Conservation (phyloP, 805 yeast species). For the Hanseniaspora clermontiae region DNA sequence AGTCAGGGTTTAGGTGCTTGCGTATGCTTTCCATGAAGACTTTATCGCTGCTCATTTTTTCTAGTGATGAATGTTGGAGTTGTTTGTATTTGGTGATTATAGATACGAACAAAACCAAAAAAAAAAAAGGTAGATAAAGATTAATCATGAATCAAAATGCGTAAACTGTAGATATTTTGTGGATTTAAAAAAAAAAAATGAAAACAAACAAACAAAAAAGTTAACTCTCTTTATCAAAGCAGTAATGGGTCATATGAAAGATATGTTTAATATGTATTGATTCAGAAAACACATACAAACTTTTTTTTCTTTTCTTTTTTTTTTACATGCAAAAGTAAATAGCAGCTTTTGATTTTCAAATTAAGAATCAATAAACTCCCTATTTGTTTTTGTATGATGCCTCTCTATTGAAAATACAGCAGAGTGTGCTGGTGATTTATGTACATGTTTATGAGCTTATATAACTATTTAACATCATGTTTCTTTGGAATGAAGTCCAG, state of each 20-base stretch:
- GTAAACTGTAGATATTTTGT: background rate
- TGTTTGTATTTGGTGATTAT: background rate
- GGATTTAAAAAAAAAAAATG: too few species aligned
- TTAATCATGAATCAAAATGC: background rate
- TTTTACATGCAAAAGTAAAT: too few species aligned
- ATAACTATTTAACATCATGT: background rate
- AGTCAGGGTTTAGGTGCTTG: too few species aligned
- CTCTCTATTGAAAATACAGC: background rate
- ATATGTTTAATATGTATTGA: too few species aligned
- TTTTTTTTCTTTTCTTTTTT: too few species aligned
- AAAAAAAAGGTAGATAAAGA: background rate
- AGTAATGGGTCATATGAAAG: too few species aligned
- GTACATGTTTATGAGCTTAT: constrained; percentile 1
- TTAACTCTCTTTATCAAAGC: too few species aligned
- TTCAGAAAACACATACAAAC: too few species aligned
- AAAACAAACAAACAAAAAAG: too few species aligned
- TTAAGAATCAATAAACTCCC: too few species aligned
- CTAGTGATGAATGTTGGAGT: background rate
- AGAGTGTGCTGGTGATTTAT: background rate
- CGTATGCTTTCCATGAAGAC: background rate
- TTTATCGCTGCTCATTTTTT: background rate
- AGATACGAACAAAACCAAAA: background rate
- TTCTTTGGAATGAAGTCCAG: constrained; percentile 18
- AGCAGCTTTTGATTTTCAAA: too few species aligned
- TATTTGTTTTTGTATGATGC: too few species aligned